phyloP scores from a whole-genome alignment of 1,284 basidiomycete species.

The Ustilago shanxiensis region DNA sequence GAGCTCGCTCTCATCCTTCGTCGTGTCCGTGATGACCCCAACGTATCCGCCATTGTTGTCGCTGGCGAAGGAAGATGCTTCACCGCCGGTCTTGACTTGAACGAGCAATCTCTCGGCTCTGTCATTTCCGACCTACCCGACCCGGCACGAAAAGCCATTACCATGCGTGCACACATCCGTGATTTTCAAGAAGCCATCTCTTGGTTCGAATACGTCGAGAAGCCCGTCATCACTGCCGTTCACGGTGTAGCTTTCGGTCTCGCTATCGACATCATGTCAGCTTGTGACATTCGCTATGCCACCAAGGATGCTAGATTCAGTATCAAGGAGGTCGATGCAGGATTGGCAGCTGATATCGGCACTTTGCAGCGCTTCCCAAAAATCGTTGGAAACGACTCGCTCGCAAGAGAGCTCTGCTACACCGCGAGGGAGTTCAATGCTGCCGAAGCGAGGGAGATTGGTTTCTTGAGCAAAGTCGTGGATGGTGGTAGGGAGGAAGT shows the following conservation, averaged over 20 bases:
- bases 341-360: slow-evolving; percentile 90
- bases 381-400: slow-evolving; percentile 81
- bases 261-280: slow-evolving; percentile 79
- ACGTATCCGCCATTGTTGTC: slow-evolving; percentile 66
- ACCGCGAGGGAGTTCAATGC: slow-evolving; percentile 81
- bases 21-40: slow-evolving; percentile 52
- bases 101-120: slow-evolving; percentile 28
- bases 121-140: slow-evolving; percentile 51
- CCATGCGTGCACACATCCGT: slow-evolving; percentile 60
- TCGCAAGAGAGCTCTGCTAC: slow-evolving; percentile 83
- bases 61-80: slow-evolving; percentile 66
- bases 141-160: slow-evolving; percentile 60
- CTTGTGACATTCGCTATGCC: slow-evolving; percentile 85
- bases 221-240: slow-evolving; percentile 87
- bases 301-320: slow-evolving; percentile 78
- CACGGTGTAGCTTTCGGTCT: slow-evolving; percentile 84
- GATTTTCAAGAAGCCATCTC: slow-evolving; percentile 68
- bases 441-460: slow-evolving; percentile 79
- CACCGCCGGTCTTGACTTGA: slow-evolving; percentile 69
- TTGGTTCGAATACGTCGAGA: slow-evolving; percentile 76
- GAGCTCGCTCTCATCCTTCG: slow-evolving; percentile 63
- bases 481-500: slow-evolving; percentile 76
- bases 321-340: slow-evolving; percentile 91
- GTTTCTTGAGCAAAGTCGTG: slow-evolving; percentile 83
- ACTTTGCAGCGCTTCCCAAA: slow-evolving; percentile 87